These are phyloP conservation scores for Yamadazyma kanchanaburiensis DNA, from an alignment of 1,139 yeast genomes.

Conservation along the genomic window DNA sequence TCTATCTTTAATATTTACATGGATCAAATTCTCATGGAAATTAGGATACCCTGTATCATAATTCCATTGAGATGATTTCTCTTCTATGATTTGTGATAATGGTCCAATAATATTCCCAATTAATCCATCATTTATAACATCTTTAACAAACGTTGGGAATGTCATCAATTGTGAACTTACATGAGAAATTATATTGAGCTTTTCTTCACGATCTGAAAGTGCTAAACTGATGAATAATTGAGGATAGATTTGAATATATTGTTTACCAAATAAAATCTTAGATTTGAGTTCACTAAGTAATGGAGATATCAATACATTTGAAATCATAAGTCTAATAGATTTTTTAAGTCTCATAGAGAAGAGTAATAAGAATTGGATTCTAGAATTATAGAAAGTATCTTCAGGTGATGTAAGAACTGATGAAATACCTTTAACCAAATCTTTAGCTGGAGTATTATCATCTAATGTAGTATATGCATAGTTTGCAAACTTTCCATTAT, in stretches of 20 bases:
- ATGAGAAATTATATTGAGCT: slow-evolving; percentile 49
- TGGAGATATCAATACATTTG: slow-evolving; percentile 49
- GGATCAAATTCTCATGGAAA: slow-evolving; percentile 21
- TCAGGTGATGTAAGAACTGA: slow-evolving; percentile 11
- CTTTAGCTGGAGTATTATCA: slow-evolving; percentile 9
- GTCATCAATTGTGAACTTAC: slow-evolving; percentile 63
- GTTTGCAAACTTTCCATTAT: slow-evolving; percentile 24
- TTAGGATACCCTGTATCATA: slow-evolving; percentile 27
- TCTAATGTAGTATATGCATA: slow-evolving; percentile 17
- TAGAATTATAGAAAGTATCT: slow-evolving; percentile 26
- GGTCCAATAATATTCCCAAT: slow-evolving; percentile 47
- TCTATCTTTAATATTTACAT: slow-evolving; percentile 15
- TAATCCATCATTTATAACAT: slow-evolving; percentile 32
- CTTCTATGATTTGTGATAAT: slow-evolving; percentile 42
- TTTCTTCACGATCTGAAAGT: slow-evolving; percentile 63
- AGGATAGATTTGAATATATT: slow-evolving; percentile 55
- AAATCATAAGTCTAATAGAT: slow-evolving; percentile 42
- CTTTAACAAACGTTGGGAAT: slow-evolving; percentile 54
- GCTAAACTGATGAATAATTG: slow-evolving; percentile 46
- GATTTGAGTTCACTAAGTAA: slow-evolving; percentile 45
- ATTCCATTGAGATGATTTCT: slow-evolving; percentile 26
- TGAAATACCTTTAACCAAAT: slow-evolving; percentile 14
- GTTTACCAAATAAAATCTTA: slow-evolving; percentile 49
- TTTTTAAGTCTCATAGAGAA: slow-evolving; percentile 60
- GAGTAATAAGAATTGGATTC: slow-evolving; percentile 50